Conservation (phyloP, 495 filamentous ascomycete genomes). For the Viridothelium virens region DNA sequence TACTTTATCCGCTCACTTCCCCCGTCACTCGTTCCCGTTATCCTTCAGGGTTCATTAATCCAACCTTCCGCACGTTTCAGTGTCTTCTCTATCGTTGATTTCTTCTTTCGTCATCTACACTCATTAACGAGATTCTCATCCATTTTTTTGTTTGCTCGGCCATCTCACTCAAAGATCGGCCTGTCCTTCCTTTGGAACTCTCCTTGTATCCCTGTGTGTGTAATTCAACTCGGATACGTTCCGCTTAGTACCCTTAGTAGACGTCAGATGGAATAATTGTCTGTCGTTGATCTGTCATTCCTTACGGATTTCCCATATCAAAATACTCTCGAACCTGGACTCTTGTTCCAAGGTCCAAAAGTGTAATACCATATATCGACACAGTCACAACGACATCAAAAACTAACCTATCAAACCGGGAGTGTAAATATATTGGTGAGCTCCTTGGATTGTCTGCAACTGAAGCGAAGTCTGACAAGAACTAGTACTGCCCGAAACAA, state of each 20-base stretch:
- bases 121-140: constrained; percentile 10
- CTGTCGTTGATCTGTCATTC: constrained; percentile 12
- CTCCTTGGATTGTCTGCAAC: too few species aligned
- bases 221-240: constrained; percentile 9
- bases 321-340: not conserved
- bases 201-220: constrained; percentile 3
- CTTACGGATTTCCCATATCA: constrained; percentile 10
- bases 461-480: not conserved
- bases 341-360: not conserved
- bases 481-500: constrained; percentile 6
- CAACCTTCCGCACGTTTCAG: constrained; percentile 10
- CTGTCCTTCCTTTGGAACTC: constrained; percentile 4
- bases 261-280: constrained; percentile 9
- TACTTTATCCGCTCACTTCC: constrained; percentile 9
- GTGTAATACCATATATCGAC: not conserved
- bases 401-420: not conserved
- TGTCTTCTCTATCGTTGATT: constrained; percentile 8
- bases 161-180: not conserved
- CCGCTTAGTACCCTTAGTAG: constrained; percentile 4
- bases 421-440: constrained; percentile 9
- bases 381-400: constrained; percentile 9
- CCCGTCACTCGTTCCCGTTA: constrained; percentile 9
- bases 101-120: constrained; percentile 11
- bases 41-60: constrained; percentile 12
- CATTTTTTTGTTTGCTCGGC: constrained; percentile 11